Conservation (phyloP, 2,329 filamentous ascomycete species). For the Diplodia sapinea region DNA sequence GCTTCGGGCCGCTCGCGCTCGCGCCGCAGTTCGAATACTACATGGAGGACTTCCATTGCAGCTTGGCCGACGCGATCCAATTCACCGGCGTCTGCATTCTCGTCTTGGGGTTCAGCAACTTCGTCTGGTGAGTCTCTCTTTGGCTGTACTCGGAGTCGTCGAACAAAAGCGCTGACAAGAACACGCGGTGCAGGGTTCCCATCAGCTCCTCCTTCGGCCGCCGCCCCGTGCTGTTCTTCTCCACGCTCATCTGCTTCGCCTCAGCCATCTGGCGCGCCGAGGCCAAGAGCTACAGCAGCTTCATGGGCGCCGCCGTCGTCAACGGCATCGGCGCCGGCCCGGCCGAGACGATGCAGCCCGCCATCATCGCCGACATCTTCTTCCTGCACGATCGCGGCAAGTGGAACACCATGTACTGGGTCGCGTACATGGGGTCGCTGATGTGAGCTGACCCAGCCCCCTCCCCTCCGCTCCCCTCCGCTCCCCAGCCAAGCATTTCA, state of each 20-base stretch:
- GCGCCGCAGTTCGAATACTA: conserved; percentile 66
- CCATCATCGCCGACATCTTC: conserved; percentile 68
- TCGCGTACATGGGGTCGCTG: conserved; percentile 66
- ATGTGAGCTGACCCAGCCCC: conserved; percentile 52
- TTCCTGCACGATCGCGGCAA: conserved; percentile 70
- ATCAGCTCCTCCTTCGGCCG: conserved; percentile 62
- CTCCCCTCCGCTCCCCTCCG: neutral
- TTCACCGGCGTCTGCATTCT: conserved; percentile 64
- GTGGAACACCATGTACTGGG: conserved; percentile 67
- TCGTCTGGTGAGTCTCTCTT: conserved; percentile 58
- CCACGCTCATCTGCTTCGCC: conserved; percentile 59
- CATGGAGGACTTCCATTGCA: conserved; percentile 61
- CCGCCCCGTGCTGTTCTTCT: conserved; percentile 60
- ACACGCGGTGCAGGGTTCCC: conserved; percentile 54
- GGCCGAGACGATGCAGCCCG: conserved; percentile 66
- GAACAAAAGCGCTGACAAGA: neutral
- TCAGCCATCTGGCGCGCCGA: conserved; percentile 64
- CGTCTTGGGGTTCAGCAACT: conserved; percentile 65
- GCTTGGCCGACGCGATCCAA: conserved; percentile 60
- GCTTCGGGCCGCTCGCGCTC: conserved; percentile 61
- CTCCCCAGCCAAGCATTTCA: neutral
- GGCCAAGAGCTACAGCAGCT: conserved; percentile 64
- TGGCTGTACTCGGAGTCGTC: neutral
- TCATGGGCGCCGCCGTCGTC: conserved; percentile 68
- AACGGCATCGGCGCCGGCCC: conserved; percentile 69